Evolutionary conservation across 805 yeast genomes (phyloP).

Genomic region (Cyberlindnera bimundalis): DNA sequence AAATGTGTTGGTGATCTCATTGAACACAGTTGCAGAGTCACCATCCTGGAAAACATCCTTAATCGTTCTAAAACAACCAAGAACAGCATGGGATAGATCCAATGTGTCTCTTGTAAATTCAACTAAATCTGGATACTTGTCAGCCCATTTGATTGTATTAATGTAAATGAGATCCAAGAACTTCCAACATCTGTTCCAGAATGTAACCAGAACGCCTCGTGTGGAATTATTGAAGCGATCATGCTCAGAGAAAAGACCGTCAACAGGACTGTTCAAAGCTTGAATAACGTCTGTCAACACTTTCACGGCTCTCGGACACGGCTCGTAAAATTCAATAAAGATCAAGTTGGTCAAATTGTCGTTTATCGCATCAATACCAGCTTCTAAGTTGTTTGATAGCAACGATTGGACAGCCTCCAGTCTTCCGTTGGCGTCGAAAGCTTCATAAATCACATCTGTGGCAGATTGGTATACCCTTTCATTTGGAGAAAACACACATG

Average conservation of each 20-base stretch:
- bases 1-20: slow-evolving; percentile 58
- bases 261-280: slow-evolving; percentile 61
- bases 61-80: slow-evolving; percentile 61
- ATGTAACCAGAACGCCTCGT: slow-evolving; percentile 33
- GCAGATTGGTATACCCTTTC: slow-evolving; percentile 61
- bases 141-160: slow-evolving; percentile 75
- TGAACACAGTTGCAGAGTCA: slow-evolving; percentile 37
- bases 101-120: slow-evolving; percentile 86
- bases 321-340: slow-evolving; percentile 53
- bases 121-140: slow-evolving; percentile 51
- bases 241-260: slow-evolving; percentile 46
- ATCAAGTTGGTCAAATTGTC: slow-evolving; percentile 43
- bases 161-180: slow-evolving; percentile 66
- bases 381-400: slow-evolving; percentile 41
- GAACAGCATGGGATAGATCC: slow-evolving; percentile 66
- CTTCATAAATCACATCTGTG: slow-evolving; percentile 67
- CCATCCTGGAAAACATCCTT: slow-evolving; percentile 29
- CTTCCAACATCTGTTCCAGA: slow-evolving; percentile 75
- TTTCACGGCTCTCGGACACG: slow-evolving; percentile 71
- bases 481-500: slow-evolving; percentile 65
- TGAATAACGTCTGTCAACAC: slow-evolving; percentile 70
- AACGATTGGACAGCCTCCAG: slow-evolving; percentile 65
- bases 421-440: slow-evolving; percentile 77
- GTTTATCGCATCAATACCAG: slow-evolving; percentile 48
- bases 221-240: slow-evolving; percentile 23